Evolutionary conservation across 164 flowering plant genomes (phyloP).

Genomic region (Magnolia sinica): DNA sequence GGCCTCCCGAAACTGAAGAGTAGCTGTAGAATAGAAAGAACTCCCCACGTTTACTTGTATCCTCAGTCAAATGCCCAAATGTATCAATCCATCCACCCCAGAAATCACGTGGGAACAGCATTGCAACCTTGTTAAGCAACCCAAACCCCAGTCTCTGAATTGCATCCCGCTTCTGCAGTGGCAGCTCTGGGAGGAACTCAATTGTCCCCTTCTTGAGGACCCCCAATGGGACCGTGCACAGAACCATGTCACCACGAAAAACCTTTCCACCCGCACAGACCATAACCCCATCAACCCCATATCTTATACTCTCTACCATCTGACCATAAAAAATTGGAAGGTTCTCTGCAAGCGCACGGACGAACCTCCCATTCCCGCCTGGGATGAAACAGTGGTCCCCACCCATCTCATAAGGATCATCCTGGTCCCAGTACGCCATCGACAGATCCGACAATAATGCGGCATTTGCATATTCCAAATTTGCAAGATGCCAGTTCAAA

Average conservation of each 20-base stretch:
- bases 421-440: constrained; percentile 97
- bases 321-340: constrained; percentile 72
- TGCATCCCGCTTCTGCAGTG: constrained; percentile 76
- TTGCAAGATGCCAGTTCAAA: constrained; percentile 95
- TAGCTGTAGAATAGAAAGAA: constrained; percentile 94
- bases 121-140: constrained; percentile 84
- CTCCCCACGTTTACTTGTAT: constrained; percentile 74
- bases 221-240: constrained; percentile 94
- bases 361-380: constrained; percentile 87
- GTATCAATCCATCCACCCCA: constrained; percentile 99
- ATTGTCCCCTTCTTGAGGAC: constrained; percentile 78
- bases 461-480: constrained; percentile 96
- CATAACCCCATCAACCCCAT: constrained; percentile 79
- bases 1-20: constrained; percentile 90
- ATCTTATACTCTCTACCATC: constrained; percentile 60
- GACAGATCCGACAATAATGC: constrained; percentile 73
- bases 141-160: constrained; percentile 88
- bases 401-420: constrained; percentile 99
- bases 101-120: constrained; percentile 85
- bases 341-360: constrained; percentile 71
- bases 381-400: constrained; percentile 99
- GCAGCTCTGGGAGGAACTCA: constrained; percentile 85
- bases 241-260: constrained; percentile 77
- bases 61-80: constrained; percentile 86
- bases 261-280: constrained; percentile 75